Evolutionary conservation across 441 rosid genomes (phyloP).

Genomic region (Euphorbia celastroides): DNA sequence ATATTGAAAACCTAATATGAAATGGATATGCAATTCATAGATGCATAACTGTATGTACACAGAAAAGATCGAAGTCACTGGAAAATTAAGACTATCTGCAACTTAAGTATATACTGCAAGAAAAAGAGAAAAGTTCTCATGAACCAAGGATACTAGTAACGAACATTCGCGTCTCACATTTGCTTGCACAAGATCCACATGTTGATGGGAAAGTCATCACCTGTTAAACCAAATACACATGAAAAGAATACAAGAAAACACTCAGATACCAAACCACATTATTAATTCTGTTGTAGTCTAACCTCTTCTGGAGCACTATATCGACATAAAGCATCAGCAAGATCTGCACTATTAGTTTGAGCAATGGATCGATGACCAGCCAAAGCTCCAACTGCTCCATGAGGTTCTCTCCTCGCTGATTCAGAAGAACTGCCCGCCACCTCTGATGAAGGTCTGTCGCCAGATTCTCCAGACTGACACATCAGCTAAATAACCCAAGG

Average conservation of each 20-base stretch:
- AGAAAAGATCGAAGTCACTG: background rate
- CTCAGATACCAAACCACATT: background rate
- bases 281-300: background rate
- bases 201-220: constrained; percentile 99
- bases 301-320: constrained; percentile 95
- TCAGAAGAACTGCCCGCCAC: constrained; percentile 26
- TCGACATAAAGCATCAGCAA: constrained; percentile 68
- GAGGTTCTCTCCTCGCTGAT: constrained; percentile 38
- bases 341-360: constrained; percentile 73
- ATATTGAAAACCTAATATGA: background rate
- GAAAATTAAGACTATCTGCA: background rate
- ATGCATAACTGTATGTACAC: background rate
- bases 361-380: constrained; percentile 90
- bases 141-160: constrained; percentile 81
- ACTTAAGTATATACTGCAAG: background rate
- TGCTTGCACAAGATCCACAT: constrained; percentile 63
- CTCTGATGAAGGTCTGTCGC: constrained; percentile 30
- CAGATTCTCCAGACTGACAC: constrained; percentile 40
- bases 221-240: constrained; percentile 31
- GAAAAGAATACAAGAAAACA: constrained; percentile 6
- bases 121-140: background rate
- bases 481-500: constrained; percentile 66
- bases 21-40: background rate
- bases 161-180: constrained; percentile 90
- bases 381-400: constrained; percentile 80